Evolutionary conservation across 345 rosid genomes (phyloP), one percentile per base, ranked within the genome.

Genomic region (Eucalyptus decipiens): DNA sequence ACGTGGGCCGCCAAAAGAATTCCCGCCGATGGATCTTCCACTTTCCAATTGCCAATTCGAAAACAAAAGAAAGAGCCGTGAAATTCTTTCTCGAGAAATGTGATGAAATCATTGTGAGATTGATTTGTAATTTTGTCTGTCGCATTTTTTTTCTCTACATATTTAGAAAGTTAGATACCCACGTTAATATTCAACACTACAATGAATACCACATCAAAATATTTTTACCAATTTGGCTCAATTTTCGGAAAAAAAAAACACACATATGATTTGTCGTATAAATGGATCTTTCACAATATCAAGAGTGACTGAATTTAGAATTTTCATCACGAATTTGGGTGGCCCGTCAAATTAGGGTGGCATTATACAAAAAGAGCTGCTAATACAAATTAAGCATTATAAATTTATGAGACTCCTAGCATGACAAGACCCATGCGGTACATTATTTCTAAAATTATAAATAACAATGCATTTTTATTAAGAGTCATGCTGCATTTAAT

Each of bases 311-410:
- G n/a, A n/a, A 7, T n/a, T 65, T 30, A 2, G 9, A 65, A 15
- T 65, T 65, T n/a, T 2, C 4, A n/a, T 15, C 2, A 1, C 8
- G 11, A 8, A 67, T 67, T 4, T 16, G 3, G 21, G 11, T n/a
- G 1, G 11, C 40, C 0, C 6, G 1, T 7, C 11, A 32, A 67
- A 67, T 17, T 9, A 32, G 42, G 3, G 24, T 3, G 23, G 3
- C 2, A 9, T 17, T 65, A 8, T 65, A n/a, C 11, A 8, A 5
- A 19, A 32, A 67, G 19, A 67, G 42, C 18, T 17, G 9, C 10
- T 5, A 16, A 3, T 17, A 4, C 6, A 3, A 16, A 32, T 67
- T 32, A n/a, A n/a, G 34, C 23, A 16, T 67, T 17, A 67, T 3
- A 8, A 37, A 37, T 37, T 37, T 37, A 37, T 37, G 37, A 8